These are phyloP conservation scores for Thinopyrum obtusiflorum DNA, from an alignment of 202 grass and related monocot species.

Conservation along the genomic window DNA sequence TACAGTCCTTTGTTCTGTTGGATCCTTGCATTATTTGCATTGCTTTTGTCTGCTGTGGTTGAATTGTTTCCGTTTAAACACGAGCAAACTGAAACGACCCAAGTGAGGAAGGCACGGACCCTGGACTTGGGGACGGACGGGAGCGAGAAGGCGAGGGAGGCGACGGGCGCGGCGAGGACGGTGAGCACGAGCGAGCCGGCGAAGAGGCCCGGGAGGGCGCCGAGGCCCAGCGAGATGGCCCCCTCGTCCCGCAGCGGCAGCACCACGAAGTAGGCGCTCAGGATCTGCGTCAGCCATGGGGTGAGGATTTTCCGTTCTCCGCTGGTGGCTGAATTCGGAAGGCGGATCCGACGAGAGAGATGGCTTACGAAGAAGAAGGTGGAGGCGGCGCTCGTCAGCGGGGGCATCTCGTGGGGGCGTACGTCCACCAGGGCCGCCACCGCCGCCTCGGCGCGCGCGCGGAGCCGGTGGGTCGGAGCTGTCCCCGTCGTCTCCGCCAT, in stretches of 20 bases:
- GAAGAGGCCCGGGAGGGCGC: constrained; percentile 70
- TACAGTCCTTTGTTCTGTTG: neutral
- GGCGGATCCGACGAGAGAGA: neutral
- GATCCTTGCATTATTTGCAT: neutral
- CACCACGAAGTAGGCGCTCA: constrained; percentile 88
- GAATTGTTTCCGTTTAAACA: neutral
- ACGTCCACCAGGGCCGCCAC: constrained; percentile 54
- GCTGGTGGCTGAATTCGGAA: neutral
- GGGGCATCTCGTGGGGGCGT: constrained; percentile 60
- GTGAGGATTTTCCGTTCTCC: neutral
- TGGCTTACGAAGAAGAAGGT: constrained; percentile 88
- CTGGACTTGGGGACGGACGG: constrained; percentile 73
- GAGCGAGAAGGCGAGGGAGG: constrained; percentile 84
- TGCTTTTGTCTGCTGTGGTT: neutral
- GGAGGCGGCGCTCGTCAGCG: constrained; percentile 59
- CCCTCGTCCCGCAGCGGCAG: constrained; percentile 89
- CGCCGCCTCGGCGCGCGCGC: constrained; percentile 43
- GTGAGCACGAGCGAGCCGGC: constrained; percentile 83
- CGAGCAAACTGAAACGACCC: neutral
- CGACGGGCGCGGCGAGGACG: constrained; percentile 72
- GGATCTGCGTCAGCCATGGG: constrained; percentile 36
- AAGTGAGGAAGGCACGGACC: constrained; percentile 19
- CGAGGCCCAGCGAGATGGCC: constrained; percentile 74
- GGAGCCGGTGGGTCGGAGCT: constrained; percentile 2
- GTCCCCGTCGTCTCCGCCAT: neutral